A percentile compares a stretch with the other conserved stretches of the same genome.
These are phyloP conservation scores for Marsdenia floribunda DNA, from an alignment of 257 asterid species.

Conservation along the genomic window DNA sequence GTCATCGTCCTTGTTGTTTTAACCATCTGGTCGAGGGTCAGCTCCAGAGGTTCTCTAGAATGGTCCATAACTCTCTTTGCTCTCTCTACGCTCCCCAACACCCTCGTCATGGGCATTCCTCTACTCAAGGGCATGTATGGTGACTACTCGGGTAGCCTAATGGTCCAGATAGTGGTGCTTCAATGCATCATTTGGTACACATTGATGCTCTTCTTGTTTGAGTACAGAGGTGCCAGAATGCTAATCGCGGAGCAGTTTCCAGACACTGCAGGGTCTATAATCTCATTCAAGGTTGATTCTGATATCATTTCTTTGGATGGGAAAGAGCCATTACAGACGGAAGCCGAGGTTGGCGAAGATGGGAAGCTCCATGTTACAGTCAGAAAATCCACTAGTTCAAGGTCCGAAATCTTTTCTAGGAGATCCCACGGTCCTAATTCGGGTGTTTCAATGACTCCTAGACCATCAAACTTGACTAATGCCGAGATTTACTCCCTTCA, in stretches of 20 bases:
- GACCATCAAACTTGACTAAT: conserved; percentile 46
- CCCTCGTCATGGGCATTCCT: conserved; percentile 53
- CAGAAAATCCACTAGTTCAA: conserved; percentile 41
- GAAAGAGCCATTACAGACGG: conserved; percentile 43
- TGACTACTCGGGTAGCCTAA: conserved; percentile 38
- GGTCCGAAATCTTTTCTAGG: conserved; percentile 46
- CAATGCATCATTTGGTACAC: conserved; percentile 53
- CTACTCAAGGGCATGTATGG: conserved; percentile 49
- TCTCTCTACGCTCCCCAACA: conserved; percentile 41
- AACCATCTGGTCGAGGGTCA: conserved; percentile 36
- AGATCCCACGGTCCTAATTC: conserved; percentile 37
- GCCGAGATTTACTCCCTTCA: conserved; percentile 50
- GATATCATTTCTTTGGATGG: conserved; percentile 47
- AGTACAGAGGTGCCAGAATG: conserved; percentile 45
- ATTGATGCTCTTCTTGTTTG: conserved; percentile 45
- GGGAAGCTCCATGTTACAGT: conserved; percentile 49
- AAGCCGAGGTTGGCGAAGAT: conserved; percentile 47
- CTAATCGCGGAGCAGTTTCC: conserved; percentile 51
- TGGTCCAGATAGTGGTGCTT: conserved; percentile 49
- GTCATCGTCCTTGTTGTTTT: conserved; percentile 33
- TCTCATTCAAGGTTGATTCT: conserved; percentile 44
- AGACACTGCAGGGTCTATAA: conserved; percentile 38
- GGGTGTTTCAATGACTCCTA: conserved; percentile 42
- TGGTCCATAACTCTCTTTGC: conserved; percentile 50
- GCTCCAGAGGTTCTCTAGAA: conserved; percentile 41